Evolutionary conservation across 495 filamentous ascomycete species (phyloP).

Genomic region (Neurospora sp.): DNA sequence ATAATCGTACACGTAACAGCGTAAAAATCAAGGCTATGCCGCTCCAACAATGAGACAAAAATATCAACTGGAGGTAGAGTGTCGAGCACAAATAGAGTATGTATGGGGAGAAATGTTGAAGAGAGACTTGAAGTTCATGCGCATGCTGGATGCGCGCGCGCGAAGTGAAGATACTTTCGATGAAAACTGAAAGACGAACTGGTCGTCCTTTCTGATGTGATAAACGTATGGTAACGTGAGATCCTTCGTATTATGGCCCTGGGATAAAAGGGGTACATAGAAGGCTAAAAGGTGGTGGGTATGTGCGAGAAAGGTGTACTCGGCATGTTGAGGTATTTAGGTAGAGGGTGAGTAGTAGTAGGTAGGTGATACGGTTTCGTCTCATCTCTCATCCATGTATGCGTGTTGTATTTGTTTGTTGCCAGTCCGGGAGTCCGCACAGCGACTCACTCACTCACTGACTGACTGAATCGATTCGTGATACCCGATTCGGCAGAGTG

Average conservation of each 20-base stretch:
- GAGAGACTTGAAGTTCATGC: neutral
- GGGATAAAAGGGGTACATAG: neutral
- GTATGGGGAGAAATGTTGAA: neutral
- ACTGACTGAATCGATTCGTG: neutral
- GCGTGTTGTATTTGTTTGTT: neutral
- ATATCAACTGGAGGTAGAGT: neutral
- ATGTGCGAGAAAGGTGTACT: neutral
- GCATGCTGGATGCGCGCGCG: neutral
- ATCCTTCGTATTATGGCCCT: neutral
- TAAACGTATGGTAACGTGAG: neutral
- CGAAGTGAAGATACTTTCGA: neutral
- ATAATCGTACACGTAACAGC: neutral
- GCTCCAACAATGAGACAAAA: neutral
- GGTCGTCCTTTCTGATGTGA: neutral
- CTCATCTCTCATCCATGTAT: neutral
- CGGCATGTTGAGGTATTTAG: neutral
- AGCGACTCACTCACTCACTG: neutral
- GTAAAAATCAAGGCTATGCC: neutral
- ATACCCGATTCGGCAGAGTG: neutral
- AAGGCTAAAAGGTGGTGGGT: neutral
- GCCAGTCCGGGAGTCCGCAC: neutral
- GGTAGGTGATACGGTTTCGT: neutral
- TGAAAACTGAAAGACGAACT: neutral
- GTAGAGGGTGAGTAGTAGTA: neutral
- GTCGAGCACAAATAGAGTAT: neutral